Percentiles rank a stretch among this genome's conserved stretches.
phyloP scores from a whole-genome alignment of 1,284 basidiomycete species.

The Meripilus lineatus region DNA sequence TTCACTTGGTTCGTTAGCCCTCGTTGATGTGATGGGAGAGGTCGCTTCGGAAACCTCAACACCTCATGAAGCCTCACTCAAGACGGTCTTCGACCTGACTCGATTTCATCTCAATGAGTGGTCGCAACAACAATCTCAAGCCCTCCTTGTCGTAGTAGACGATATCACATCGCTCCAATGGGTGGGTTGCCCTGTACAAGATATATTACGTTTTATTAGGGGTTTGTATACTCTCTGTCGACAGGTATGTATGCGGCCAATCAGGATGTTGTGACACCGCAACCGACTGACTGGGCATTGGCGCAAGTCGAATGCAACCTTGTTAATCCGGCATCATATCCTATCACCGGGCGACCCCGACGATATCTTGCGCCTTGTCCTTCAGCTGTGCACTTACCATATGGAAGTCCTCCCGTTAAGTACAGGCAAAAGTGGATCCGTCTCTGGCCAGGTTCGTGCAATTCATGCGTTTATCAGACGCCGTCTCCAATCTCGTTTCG shows the following conservation, averaged over 20 bases:
- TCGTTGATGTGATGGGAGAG: conserved; percentile 42
- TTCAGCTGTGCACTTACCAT: conserved; percentile 59
- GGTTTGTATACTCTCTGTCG: conserved; percentile 50
- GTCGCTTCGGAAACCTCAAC: conserved; percentile 15
- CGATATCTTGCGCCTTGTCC: conserved; percentile 48
- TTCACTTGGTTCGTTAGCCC: conserved; percentile 39
- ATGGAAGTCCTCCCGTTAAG: conserved; percentile 63
- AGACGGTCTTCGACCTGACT: conserved; percentile 31
- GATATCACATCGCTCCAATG: conserved; percentile 62
- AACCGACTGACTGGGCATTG: neutral
- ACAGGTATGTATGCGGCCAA: conserved; percentile 36
- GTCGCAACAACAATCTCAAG: conserved; percentile 8
- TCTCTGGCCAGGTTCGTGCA: conserved; percentile 62
- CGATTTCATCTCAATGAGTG: conserved; percentile 16
- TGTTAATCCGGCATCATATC: conserved; percentile 61
- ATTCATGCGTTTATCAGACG: neutral
- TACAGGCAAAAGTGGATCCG: conserved; percentile 67
- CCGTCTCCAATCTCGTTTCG: neutral
- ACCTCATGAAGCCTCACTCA: conserved; percentile 20
- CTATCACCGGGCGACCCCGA: conserved; percentile 51
- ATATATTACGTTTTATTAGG: conserved; percentile 51
- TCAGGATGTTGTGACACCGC: neutral
- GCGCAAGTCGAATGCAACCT: conserved; percentile 41
- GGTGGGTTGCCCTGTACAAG: conserved; percentile 49
- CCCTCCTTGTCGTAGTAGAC: conserved; percentile 56